Evolutionary conservation across 768 basidiomycete genomes (phyloP).

Genomic region (Amanita rimosa): DNA sequence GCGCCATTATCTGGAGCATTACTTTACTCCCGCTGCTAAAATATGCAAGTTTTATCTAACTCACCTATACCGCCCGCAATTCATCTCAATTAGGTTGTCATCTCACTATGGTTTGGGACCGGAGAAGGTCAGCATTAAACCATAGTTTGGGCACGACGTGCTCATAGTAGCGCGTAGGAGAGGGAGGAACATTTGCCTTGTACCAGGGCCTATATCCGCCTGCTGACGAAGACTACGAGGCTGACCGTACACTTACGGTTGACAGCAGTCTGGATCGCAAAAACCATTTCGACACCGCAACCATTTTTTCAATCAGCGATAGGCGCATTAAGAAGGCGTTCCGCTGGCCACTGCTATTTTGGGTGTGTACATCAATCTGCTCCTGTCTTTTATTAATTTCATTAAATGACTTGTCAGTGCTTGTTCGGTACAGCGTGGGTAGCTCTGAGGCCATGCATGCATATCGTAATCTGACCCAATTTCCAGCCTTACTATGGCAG

Average conservation of each 20-base stretch:
- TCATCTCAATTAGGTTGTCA: conserved; percentile 20
- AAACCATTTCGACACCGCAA: conserved; percentile 5
- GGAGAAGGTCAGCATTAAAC: conserved; percentile 2
- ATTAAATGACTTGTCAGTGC: conserved; percentile 22
- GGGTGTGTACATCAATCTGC: conserved; percentile 26
- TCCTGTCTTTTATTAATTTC: background rate
- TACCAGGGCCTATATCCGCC: conserved; percentile 52
- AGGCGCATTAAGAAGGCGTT: conserved; percentile 19
- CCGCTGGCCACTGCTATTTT: conserved; percentile 41
- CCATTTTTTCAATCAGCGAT: conserved; percentile 7
- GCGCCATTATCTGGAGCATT: conserved; percentile 55
- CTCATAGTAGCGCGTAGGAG: conserved; percentile 25
- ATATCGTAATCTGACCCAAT: background rate
- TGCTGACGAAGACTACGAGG: conserved; percentile 28
- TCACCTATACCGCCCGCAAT: too few species aligned
- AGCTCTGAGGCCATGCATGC: background rate
- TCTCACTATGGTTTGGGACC: conserved; percentile 31
- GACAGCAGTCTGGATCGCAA: conserved; percentile 21
- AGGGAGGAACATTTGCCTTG: conserved; percentile 60
- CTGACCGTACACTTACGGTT: conserved; percentile 42
- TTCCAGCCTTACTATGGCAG: conserved; percentile 48
- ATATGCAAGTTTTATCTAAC: conserved; percentile 32
- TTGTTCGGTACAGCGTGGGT: conserved; percentile 46
- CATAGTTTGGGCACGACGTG: background rate
- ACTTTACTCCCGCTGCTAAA: conserved; percentile 50